phyloP scores from a whole-genome alignment of 2,329 filamentous ascomycete species.

The Ophiostoma montium region DNA sequence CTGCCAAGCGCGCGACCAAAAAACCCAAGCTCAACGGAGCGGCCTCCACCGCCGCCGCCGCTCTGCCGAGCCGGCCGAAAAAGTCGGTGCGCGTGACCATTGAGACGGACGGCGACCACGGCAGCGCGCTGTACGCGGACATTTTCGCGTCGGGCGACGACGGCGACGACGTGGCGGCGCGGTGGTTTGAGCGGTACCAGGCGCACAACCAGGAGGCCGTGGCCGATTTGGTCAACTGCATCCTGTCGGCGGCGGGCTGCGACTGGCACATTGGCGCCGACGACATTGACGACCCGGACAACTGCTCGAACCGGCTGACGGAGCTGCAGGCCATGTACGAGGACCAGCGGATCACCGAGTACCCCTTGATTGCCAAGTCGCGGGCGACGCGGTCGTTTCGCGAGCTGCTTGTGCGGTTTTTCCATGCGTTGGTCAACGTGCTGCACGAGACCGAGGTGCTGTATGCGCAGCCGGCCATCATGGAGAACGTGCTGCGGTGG shows the following conservation, averaged over 20 bases:
- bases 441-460: slow-evolving; percentile 71
- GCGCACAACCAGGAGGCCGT: slow-evolving; percentile 39
- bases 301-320: slow-evolving; percentile 59
- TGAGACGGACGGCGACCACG: slow-evolving; percentile 36
- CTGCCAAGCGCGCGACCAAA: slow-evolving; percentile 43
- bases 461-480: slow-evolving; percentile 60
- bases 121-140: slow-evolving; percentile 42
- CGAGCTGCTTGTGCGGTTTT: slow-evolving; percentile 63
- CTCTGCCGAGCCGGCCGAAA: slow-evolving; percentile 39
- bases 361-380: slow-evolving; percentile 74
- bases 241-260: slow-evolving; percentile 63
- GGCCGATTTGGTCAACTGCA: slow-evolving; percentile 51
- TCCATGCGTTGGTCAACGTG: slow-evolving; percentile 59
- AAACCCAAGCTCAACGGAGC: slow-evolving; percentile 47
- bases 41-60: slow-evolving; percentile 23
- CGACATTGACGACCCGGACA: slow-evolving; percentile 82
- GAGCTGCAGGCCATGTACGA: slow-evolving; percentile 86
- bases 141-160: slow-evolving; percentile 47
- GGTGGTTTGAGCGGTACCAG: slow-evolving; percentile 46
- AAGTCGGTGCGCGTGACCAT: slow-evolving; percentile 39
- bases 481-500: slow-evolving; percentile 87
- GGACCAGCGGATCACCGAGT: slow-evolving; percentile 72
- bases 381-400: slow-evolving; percentile 69
- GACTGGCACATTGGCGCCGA: slow-evolving; percentile 62
- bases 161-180: slow-evolving; percentile 41